Evolutionary conservation across 352 stramenopile species (phyloP).

Genomic region (Phytopythium sindhum): DNA sequence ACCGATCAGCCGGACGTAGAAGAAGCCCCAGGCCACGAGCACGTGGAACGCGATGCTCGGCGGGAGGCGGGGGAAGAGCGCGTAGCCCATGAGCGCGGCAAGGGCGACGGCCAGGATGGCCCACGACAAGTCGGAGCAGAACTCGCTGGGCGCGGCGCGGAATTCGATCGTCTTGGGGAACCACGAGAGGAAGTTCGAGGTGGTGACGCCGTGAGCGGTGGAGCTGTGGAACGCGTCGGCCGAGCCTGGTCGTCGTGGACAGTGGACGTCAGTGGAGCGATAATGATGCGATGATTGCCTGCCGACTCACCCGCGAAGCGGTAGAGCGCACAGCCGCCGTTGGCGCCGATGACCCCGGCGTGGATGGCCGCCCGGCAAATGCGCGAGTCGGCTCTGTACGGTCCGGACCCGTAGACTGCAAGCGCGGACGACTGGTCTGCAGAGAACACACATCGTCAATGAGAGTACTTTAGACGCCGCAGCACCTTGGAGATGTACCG

Average conservation of each 20-base stretch:
- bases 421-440: slow-evolving; percentile 64
- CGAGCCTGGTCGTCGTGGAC: slow-evolving; percentile 16
- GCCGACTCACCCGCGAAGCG: slow-evolving; percentile 39
- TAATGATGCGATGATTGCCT: background rate
- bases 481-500: slow-evolving; percentile 22
- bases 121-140: slow-evolving; percentile 77
- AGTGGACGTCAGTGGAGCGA: slow-evolving; percentile 1
- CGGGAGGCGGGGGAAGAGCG: slow-evolving; percentile 41
- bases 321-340: slow-evolving; percentile 69
- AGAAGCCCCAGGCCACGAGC: slow-evolving; percentile 63
- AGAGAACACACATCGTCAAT: background rate
- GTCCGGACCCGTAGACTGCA: slow-evolving; percentile 59
- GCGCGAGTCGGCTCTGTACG: slow-evolving; percentile 72
- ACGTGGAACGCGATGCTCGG: slow-evolving; percentile 44
- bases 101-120: slow-evolving; percentile 47
- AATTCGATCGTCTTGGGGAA: slow-evolving; percentile 86
- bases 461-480: background rate
- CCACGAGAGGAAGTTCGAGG: slow-evolving; percentile 54
- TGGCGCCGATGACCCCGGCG: slow-evolving; percentile 59
- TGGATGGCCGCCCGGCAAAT: slow-evolving; percentile 81
- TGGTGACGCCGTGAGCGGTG: slow-evolving; percentile 45
- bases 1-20: slow-evolving; percentile 67
- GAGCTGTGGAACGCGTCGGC: slow-evolving; percentile 47
- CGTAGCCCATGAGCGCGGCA: slow-evolving; percentile 38
- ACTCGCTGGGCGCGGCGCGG: slow-evolving; percentile 36